Evolutionary conservation across 2,329 filamentous ascomycete species (phyloP), one percentile per base, ranked within the genome.

Genomic region (Aspergillus ibericus): DNA sequence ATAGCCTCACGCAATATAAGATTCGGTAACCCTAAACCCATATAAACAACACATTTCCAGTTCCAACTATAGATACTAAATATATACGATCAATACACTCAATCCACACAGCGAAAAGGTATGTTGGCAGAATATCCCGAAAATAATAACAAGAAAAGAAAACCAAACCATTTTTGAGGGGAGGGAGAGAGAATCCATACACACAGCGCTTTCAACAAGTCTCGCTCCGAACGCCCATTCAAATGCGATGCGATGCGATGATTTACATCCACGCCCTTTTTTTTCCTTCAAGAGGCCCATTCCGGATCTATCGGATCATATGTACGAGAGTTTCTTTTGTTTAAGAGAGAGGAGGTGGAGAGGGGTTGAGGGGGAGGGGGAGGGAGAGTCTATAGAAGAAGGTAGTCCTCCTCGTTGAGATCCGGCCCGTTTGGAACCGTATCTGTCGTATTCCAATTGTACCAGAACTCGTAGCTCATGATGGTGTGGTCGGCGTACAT

Each of bases 391-490:
- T 59, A 66, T 9, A 66, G 55, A 34, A 66, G 48, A 27, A 65
- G 56, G 38, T 56, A 60, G 32, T 65, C 59, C 20, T 59, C 61
- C 25, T 66, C 58, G 29, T 47, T 53, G 55, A 56, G 53, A 56
- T 56, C 51, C 13, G 40, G 58, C 34, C 36, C 36, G 4, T 18
- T 18, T 6, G 25, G 25, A 38, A 59, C 13, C 27, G 27, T 54
- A 29, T 55, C 48, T 25, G 61, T 27, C 27, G 56, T 44, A 20
- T 68, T 71, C 76, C 75, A 77, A 20, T 75, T 71, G 50, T 78
- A 77, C 72, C 73, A 80, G 35, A 88, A 76, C 73, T 88, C 85
- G 72, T 87, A 88, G 59, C 79, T 83, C 72, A 87, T 69, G 7
- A 87, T 74, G 0, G 81, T 81, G 61, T 85, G 80, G 68, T 88